These are phyloP conservation scores for Fusarium longipes DNA, from an alignment of 2,329 filamentous ascomycete species.

Conservation along the genomic window DNA sequence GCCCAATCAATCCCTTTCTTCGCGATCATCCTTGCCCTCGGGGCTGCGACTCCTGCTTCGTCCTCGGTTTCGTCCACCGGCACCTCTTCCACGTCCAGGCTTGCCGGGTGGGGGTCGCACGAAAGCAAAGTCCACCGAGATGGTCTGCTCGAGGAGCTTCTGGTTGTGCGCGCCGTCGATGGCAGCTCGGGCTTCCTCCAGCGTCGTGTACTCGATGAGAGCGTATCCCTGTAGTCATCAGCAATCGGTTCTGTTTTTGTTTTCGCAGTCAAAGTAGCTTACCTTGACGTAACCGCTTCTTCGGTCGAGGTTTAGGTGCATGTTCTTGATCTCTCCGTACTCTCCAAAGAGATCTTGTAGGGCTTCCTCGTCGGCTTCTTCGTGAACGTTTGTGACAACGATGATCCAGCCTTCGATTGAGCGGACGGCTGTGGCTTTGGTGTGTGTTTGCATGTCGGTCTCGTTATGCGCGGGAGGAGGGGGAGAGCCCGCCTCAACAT, in stretches of 20 bases:
- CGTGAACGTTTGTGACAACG: constrained; percentile 87
- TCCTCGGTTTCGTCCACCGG: constrained; percentile 57
- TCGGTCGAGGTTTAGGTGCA: constrained; percentile 85
- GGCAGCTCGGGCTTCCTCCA: constrained; percentile 82
- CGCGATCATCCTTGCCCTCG: constrained; percentile 50
- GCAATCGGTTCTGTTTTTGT: neutral
- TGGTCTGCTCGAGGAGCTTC: constrained; percentile 83
- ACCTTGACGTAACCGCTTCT: constrained; percentile 90
- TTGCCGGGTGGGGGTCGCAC: constrained; percentile 78
- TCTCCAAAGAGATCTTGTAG: constrained; percentile 85
- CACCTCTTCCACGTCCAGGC: constrained; percentile 53
- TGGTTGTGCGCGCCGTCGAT: constrained; percentile 82
- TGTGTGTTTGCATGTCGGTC: constrained; percentile 76
- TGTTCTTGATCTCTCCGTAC: constrained; percentile 87
- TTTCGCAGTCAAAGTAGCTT: constrained; percentile 29
- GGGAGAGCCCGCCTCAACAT: constrained; percentile 54
- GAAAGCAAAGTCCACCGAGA: constrained; percentile 86
- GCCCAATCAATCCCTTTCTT: constrained; percentile 49
- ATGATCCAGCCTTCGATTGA: constrained; percentile 93
- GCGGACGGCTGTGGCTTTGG: constrained; percentile 82
- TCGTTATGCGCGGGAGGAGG: constrained; percentile 61
- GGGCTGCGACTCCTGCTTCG: constrained; percentile 64
- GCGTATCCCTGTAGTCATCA: constrained; percentile 74
- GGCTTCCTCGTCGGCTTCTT: constrained; percentile 86
- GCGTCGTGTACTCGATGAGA: constrained; percentile 83